phyloP scores from a whole-genome alignment of 352 stramenopile genomes.

The Phytopythium kandeliae region DNA sequence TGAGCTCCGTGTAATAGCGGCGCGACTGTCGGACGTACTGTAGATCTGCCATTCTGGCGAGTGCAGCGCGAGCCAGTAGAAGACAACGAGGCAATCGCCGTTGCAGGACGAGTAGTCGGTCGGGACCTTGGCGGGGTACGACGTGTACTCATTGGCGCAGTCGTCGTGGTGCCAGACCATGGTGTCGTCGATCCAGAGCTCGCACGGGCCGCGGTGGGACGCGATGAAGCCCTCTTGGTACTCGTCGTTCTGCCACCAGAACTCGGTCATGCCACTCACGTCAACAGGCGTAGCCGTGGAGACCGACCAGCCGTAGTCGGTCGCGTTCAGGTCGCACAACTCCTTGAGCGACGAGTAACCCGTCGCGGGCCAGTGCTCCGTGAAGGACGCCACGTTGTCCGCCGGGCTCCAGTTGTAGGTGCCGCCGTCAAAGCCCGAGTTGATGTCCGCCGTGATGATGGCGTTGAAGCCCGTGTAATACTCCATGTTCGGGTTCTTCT shows the following conservation, averaged over 20 bases:
- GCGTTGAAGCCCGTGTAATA: conserved; percentile 22
- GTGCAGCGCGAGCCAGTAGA: conserved; percentile 53
- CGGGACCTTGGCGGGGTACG: conserved; percentile 37
- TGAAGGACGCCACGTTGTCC: conserved; percentile 27
- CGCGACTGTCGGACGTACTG: conserved; percentile 13
- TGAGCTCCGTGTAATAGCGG: conserved; percentile 19
- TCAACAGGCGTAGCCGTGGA: conserved; percentile 17
- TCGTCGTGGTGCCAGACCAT: conserved; percentile 39
- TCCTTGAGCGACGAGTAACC: conserved; percentile 27
- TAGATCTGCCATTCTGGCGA: conserved; percentile 36
- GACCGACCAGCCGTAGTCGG: conserved; percentile 23
- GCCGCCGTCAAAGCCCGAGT: conserved; percentile 21
- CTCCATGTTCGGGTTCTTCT: conserved; percentile 3
- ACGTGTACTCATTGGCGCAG: conserved; percentile 27
- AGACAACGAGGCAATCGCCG: conserved; percentile 35
- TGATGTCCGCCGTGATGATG: conserved; percentile 14
- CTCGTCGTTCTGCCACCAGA: conserved; percentile 39
- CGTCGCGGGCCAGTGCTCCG: conserved; percentile 18
- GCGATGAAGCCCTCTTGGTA: conserved; percentile 27
- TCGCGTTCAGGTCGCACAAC: conserved; percentile 25
- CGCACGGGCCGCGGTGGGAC: conserved; percentile 42
- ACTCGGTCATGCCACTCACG: conserved; percentile 22
- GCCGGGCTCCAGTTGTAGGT: conserved; percentile 25
- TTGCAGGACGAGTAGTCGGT: conserved; percentile 44
- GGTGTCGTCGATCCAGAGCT: conserved; percentile 42